A percentile compares a stretch with the other conserved stretches of the same genome.
Conservation (phyloP, 2,329 filamentous ascomycete genomes). For the Leptographium flavum region DNA sequence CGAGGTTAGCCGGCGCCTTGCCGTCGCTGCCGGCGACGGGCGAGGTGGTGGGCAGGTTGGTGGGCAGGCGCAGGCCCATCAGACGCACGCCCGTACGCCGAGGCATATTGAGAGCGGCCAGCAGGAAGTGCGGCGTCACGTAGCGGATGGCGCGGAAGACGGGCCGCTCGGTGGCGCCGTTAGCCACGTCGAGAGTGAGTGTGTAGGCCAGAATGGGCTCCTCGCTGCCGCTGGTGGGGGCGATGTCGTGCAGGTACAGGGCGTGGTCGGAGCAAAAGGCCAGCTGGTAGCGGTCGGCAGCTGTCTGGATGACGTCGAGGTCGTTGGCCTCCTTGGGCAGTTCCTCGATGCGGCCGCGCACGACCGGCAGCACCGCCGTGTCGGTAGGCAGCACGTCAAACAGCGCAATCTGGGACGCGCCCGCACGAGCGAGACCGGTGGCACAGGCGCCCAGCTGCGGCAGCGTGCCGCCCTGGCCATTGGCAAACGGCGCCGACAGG, state of each 20-base stretch:
- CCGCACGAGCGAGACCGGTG: slow-evolving; percentile 59
- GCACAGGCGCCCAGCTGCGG: slow-evolving; percentile 63
- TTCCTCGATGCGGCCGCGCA: slow-evolving; percentile 31
- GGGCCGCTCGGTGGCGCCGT: slow-evolving; percentile 27
- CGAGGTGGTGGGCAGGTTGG: background rate
- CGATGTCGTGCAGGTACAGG: slow-evolving; percentile 51
- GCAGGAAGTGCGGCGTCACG: slow-evolving; percentile 40
- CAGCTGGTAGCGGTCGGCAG: slow-evolving; percentile 50
- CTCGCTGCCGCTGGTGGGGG: slow-evolving; percentile 18
- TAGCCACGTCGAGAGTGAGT: slow-evolving; percentile 29
- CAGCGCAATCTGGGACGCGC: slow-evolving; percentile 62
- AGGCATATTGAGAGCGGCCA: slow-evolving; percentile 44
- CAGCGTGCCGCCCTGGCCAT: slow-evolving; percentile 21
- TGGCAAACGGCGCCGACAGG: slow-evolving; percentile 31
- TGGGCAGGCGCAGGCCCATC: slow-evolving; percentile 36
- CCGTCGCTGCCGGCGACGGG: slow-evolving; percentile 16
- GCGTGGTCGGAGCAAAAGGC: slow-evolving; percentile 68
- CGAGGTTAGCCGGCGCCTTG: slow-evolving; percentile 17
- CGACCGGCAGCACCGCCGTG: slow-evolving; percentile 20
- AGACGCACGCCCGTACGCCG: slow-evolving; percentile 42
- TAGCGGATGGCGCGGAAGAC: slow-evolving; percentile 45
- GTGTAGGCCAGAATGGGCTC: slow-evolving; percentile 38
- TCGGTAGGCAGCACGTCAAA: slow-evolving; percentile 47
- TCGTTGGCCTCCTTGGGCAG: slow-evolving; percentile 48
- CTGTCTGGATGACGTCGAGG: slow-evolving; percentile 52